phyloP scores from a whole-genome alignment of 2,329 filamentous ascomycete species.

The Fusarium sp. region DNA sequence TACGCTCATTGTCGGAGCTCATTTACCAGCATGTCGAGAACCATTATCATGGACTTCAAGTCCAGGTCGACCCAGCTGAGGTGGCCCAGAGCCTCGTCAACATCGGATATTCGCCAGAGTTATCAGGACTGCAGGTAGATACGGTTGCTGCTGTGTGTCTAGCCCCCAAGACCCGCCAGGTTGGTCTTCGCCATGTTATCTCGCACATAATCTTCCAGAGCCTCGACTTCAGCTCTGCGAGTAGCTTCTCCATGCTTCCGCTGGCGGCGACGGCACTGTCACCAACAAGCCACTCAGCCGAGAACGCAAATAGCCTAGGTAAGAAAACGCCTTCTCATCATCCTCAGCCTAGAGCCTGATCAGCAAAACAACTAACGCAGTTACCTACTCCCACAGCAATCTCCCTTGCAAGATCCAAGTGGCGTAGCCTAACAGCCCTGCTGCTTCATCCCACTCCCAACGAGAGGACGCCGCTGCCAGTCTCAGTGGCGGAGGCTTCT shows the following conservation, averaged over 20 bases:
- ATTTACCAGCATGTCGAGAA: constrained; percentile 59
- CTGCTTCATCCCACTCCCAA: constrained; percentile 58
- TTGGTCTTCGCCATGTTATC: constrained; percentile 58
- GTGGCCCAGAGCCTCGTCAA: constrained; percentile 46
- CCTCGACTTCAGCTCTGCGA: constrained; percentile 50
- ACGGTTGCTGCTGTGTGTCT: constrained; percentile 51
- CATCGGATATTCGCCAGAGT: constrained; percentile 47
- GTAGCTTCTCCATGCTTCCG: constrained; percentile 57
- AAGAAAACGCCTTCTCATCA: constrained; percentile 19
- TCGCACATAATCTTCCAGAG: constrained; percentile 55
- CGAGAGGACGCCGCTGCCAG: constrained; percentile 54
- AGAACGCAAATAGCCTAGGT: constrained; percentile 52
- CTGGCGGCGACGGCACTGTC: constrained; percentile 51
- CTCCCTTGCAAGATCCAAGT: constrained; percentile 56
- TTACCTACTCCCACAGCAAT: constrained; percentile 14
- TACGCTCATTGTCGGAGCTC: constrained; percentile 54
- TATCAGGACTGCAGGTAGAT: constrained; percentile 27
- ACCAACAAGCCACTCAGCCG: constrained; percentile 48
- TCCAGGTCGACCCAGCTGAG: constrained; percentile 32
- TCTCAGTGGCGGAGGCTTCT: constrained; percentile 49
- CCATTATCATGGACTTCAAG: constrained; percentile 54
- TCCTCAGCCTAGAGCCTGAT: background rate
- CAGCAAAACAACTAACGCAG: background rate
- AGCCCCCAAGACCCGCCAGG: constrained; percentile 51
- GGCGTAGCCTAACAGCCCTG: constrained; percentile 61